Evolutionary conservation across 2,329 filamentous ascomycete species (phyloP), one percentile per base, ranked within the genome.

Genomic region (Rutstroemia sp.): DNA sequence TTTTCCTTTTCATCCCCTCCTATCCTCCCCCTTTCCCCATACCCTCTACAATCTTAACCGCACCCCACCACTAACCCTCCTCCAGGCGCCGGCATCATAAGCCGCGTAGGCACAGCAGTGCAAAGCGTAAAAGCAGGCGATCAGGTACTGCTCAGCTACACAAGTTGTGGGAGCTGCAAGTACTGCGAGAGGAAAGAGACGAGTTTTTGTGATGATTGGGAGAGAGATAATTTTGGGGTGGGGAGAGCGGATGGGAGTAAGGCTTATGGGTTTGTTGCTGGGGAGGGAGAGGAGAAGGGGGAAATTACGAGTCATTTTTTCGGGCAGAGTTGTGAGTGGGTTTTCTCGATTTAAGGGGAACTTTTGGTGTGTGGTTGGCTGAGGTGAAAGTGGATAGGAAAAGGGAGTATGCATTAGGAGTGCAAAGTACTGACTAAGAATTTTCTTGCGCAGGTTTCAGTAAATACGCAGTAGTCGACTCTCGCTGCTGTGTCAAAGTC

Each of bases 141-240:
- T 57, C 61, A 64, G 6, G 71, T 73, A 3, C 60, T 74, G 5
- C 63, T 73, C 2, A 69, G 67, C 1, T 73, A 68, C 45, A 64
- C 63, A 7, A 67, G 62, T 49, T 74, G 72, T 58, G 63, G 65
- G 9, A 38, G 58, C 0, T 74, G 72, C 59, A 53, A 46, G 3
- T 58, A 65, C 14, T 74, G 72, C 45, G 51, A 51, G 38, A 30
- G 58, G 56, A 14, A 61, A 53, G 2, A 68, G 63, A 44, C 65
- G 59, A 30, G 68, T 2, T 68, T 67, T 46, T 73, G 72, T 56
- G 42, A 51, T 8, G 47, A 58, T 17, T 64, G 64, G 42, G 51
- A 59, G 6, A 50, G 48, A 1, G 50, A 60, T 47, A 71, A 71
- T 58, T 65, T 69, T 40, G 61, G 57, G 3, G 48, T 59, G 14